Evolutionary conservation across 2,329 filamentous ascomycete species (phyloP).

Genomic region (Paraconiothyrium brasiliense): DNA sequence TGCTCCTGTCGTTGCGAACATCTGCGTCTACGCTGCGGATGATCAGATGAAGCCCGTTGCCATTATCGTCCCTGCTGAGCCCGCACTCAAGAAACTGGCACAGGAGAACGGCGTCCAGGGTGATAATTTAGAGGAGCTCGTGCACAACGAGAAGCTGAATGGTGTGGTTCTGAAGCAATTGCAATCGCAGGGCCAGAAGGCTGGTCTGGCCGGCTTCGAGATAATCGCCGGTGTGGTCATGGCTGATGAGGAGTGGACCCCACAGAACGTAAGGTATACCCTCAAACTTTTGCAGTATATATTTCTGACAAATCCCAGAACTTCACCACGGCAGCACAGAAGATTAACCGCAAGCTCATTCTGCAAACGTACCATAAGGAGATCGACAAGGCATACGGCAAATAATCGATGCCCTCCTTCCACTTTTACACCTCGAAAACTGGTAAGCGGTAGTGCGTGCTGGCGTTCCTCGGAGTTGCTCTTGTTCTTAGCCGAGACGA

Average conservation of each 20-base stretch:
- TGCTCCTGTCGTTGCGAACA: slow-evolving; percentile 79
- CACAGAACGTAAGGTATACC: slow-evolving; percentile 74
- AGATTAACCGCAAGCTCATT: slow-evolving; percentile 62
- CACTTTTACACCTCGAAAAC: neutral
- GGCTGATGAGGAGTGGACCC: slow-evolving; percentile 88
- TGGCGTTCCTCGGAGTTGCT: slow-evolving; percentile 1
- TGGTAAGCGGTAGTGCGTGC: neutral
- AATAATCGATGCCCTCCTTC: slow-evolving; percentile 3
- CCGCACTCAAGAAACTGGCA: slow-evolving; percentile 65
- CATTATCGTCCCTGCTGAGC: slow-evolving; percentile 73
- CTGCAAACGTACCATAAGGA: slow-evolving; percentile 62
- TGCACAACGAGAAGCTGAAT: slow-evolving; percentile 72
- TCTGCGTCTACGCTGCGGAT: slow-evolving; percentile 84
- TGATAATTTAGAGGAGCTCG: slow-evolving; percentile 72
- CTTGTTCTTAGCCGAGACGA: neutral
- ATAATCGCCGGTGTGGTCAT: slow-evolving; percentile 79
- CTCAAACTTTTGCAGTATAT: neutral
- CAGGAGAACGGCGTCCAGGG: slow-evolving; percentile 69
- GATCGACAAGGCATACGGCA: slow-evolving; percentile 58
- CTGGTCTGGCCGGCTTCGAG: slow-evolving; percentile 75
- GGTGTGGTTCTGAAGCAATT: slow-evolving; percentile 75
- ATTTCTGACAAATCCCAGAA: slow-evolving; percentile 47
- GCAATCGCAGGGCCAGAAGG: slow-evolving; percentile 69
- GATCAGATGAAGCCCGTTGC: slow-evolving; percentile 82
- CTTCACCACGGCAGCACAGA: slow-evolving; percentile 62